These are phyloP conservation scores for Apiospora aurea DNA, from an alignment of 2,329 filamentous ascomycete species.

Conservation along the genomic window DNA sequence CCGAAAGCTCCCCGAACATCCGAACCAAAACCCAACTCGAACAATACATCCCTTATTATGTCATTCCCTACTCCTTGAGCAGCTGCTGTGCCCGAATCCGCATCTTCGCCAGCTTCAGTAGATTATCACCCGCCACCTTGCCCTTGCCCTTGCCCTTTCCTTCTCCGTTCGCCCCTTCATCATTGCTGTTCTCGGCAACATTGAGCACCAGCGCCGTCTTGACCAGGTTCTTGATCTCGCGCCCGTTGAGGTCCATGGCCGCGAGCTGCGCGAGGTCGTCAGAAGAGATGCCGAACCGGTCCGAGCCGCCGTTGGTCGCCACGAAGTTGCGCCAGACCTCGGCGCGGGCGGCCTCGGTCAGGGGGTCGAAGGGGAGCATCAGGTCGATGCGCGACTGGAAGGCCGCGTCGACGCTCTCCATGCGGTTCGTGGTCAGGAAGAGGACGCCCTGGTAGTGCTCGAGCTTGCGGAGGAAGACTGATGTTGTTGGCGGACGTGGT, in stretches of 20 bases:
- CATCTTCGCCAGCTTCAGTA: background rate
- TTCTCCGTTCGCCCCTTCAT: background rate
- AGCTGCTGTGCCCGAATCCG: background rate
- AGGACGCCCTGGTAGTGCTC: slow-evolving; percentile 46
- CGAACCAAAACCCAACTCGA: background rate
- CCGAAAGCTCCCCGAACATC: background rate
- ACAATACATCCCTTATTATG: background rate
- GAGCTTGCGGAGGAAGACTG: slow-evolving; percentile 22
- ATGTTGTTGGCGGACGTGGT: background rate
- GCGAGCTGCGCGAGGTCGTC: background rate
- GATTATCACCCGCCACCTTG: background rate
- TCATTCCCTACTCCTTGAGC: background rate
- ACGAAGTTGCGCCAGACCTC: background rate
- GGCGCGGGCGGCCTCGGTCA: background rate
- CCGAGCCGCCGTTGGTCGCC: background rate
- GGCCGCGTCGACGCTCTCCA: slow-evolving; percentile 38
- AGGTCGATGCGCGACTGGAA: slow-evolving; percentile 40
- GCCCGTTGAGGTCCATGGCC: background rate
- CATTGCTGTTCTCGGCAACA: background rate
- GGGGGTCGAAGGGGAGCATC: slow-evolving; percentile 29
- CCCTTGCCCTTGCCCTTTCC: background rate
- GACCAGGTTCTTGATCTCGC: slow-evolving; percentile 22
- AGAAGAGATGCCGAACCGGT: background rate
- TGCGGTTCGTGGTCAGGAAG: slow-evolving; percentile 46
- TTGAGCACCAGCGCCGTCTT: background rate